These are phyloP conservation scores for Clonostachys byssicola DNA, from an alignment of 2,329 filamentous ascomycete species.

Conservation along the genomic window DNA sequence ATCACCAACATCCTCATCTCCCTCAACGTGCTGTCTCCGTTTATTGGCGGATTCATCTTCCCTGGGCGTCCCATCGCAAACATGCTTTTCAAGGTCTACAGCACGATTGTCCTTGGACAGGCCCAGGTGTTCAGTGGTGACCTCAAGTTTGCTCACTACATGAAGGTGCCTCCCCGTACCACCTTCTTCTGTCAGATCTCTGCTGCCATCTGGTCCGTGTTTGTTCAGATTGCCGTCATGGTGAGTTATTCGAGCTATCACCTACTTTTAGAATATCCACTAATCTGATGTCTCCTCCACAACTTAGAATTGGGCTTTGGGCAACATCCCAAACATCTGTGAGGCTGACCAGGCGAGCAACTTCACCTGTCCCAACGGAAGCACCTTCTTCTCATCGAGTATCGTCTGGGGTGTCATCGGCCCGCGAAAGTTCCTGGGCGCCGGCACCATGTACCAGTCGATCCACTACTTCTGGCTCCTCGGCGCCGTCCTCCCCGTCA, in stretches of 20 bases:
- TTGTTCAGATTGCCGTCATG: slow-evolving; percentile 11
- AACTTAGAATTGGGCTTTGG: slow-evolving; percentile 35
- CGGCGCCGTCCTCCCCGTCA: slow-evolving; percentile 39
- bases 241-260: no score
- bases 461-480: slow-evolving; percentile 54
- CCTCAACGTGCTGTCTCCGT: slow-evolving; percentile 43
- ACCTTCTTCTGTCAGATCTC: no score
- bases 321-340: slow-evolving; percentile 50
- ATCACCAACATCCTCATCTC: slow-evolving; percentile 44
- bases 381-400: slow-evolving; percentile 56
- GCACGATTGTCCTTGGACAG: slow-evolving; percentile 10
- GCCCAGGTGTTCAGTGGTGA: no score
- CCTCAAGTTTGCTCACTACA: no score
- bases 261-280: no score
- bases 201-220: slow-evolving; percentile 33
- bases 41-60: slow-evolving; percentile 43
- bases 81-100: slow-evolving; percentile 44
- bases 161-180: no score
- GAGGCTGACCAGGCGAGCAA: slow-evolving; percentile 37
- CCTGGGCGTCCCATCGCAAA: slow-evolving; percentile 42
- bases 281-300: no score
- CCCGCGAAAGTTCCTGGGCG: slow-evolving; percentile 23
- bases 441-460: slow-evolving; percentile 35
- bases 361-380: slow-evolving; percentile 52
- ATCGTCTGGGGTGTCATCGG: slow-evolving; percentile 60